Percentiles rank a stretch among this genome's conserved stretches.
Conservation (phyloP, 768 basidiomycete genomes). For the Mycena chlorophos region DNA sequence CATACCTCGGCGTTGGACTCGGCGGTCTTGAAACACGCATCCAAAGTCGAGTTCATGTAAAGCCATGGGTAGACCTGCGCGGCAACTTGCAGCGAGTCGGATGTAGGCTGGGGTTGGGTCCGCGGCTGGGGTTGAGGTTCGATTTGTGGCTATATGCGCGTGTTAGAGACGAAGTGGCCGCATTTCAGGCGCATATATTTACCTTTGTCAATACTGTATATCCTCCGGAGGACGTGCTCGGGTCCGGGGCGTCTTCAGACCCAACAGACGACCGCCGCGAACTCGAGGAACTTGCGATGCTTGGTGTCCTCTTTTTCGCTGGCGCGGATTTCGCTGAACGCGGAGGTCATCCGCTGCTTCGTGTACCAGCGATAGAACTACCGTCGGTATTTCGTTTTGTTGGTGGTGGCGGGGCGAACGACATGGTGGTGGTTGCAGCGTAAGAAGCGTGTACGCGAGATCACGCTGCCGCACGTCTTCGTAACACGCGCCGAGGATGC, state of each 20-base stretch:
- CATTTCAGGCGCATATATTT: too few species aligned
- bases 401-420: neutral
- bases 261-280: too few species aligned
- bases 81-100: constrained; percentile 47
- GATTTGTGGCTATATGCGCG: constrained; percentile 1
- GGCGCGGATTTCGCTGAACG: too few species aligned
- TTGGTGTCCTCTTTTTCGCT: too few species aligned
- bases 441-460: neutral
- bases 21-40: constrained; percentile 47
- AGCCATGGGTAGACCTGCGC: constrained; percentile 60
- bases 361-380: too few species aligned
- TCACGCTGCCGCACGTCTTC: neutral
- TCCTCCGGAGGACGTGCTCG: too few species aligned
- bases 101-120: constrained; percentile 30
- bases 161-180: neutral
- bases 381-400: too few species aligned
- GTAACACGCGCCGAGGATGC: too few species aligned
- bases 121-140: constrained; percentile 24
- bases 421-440: neutral
- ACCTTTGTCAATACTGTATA: neutral
- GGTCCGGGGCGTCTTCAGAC: too few species aligned
- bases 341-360: too few species aligned
- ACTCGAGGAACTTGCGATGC: too few species aligned
- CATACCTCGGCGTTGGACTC: constrained; percentile 39
- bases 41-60: constrained; percentile 58